Evolutionary conservation across 768 basidiomycete species (phyloP), one percentile per base, ranked within the genome.

Genomic region (Leucocoprinus sp.): DNA sequence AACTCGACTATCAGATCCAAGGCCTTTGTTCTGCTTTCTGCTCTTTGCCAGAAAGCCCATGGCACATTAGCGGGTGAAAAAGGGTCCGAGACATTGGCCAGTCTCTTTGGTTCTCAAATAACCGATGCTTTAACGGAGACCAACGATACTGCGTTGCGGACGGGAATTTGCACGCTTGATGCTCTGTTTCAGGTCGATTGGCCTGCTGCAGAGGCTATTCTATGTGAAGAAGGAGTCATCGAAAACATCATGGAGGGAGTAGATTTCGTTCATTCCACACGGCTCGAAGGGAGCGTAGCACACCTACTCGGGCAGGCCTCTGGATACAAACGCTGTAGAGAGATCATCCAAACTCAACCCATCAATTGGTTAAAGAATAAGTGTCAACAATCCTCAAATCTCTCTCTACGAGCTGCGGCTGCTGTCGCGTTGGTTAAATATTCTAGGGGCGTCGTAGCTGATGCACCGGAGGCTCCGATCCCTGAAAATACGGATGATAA

Each of bases 141-240:
- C 2, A 67, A 75, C 15, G 80, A 85, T 58, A 47, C 56, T 8
- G 66, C 69, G 27, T 60, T 79, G 21, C 63, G 82, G 14, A 62
- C 67, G 11, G 80, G 78, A 8, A 62, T 84, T 29, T 72, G 78
- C 1, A 82, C 90, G 59, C 68, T 92, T 39, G 67, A 74, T n/a
- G 87, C 86, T 0, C 66, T 93, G 15, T 89, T 91, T 56, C 87
- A 91, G 58, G 78, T 91, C n/a, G 87, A 90, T 53, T 74, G 79
- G 62, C 64, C 72, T 42, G 66, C 78, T 1, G 90, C 86, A 8
- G 68, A 80, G 8, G 54, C 69, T 18, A 77, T 93, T 43, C 79
- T 92, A 46, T 61, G 65, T 28, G 67, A 71, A 40, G 82, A 87
- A 49, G 81, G 78, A 3, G 59, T 83, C 12, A 54, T 82, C 24